Percentiles rank a stretch among this genome's conserved stretches.
phyloP scores from a whole-genome alignment of 2,329 filamentous ascomycete species.

The Pestalotiopsis sp. region DNA sequence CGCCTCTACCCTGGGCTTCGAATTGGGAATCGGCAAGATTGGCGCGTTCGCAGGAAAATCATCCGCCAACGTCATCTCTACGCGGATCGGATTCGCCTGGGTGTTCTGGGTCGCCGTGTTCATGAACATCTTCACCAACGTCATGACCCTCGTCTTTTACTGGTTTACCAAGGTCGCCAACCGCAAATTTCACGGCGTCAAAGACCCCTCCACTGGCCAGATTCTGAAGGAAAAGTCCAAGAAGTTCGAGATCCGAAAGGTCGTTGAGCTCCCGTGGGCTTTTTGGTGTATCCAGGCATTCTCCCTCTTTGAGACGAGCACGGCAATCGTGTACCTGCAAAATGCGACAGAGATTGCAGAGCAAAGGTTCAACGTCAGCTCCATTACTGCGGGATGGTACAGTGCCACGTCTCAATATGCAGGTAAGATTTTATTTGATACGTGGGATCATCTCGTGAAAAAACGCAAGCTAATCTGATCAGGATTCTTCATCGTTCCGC shows the following conservation, averaged over 20 bases:
- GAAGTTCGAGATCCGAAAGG: slow-evolving; percentile 57
- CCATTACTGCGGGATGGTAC: slow-evolving; percentile 63
- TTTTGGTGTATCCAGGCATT: slow-evolving; percentile 61
- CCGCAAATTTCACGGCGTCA: slow-evolving; percentile 46
- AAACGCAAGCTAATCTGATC: too few species aligned
- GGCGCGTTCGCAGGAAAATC: slow-evolving; percentile 63
- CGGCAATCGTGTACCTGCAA: slow-evolving; percentile 54
- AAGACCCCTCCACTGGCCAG: slow-evolving; percentile 61
- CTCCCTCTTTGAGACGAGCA: slow-evolving; percentile 61
- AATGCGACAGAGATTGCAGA: slow-evolving; percentile 66
- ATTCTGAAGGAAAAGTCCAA: slow-evolving; percentile 62
- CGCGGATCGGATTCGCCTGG: slow-evolving; percentile 62
- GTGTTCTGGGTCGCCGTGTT: slow-evolving; percentile 64
- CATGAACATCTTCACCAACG: slow-evolving; percentile 67
- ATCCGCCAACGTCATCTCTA: slow-evolving; percentile 61
- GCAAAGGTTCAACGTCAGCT: slow-evolving; percentile 57
- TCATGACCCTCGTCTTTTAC: slow-evolving; percentile 55
- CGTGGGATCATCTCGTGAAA: too few species aligned
- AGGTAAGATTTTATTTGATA: slow-evolving; percentile 22
- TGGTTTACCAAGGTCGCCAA: slow-evolving; percentile 56
- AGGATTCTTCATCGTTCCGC: slow-evolving; percentile 59
- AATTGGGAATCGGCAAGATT: slow-evolving; percentile 63
- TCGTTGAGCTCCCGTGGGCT: slow-evolving; percentile 60
- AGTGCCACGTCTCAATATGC: slow-evolving; percentile 57
- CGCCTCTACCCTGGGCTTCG: slow-evolving; percentile 62